Evolutionary conservation across 305 asterid genomes (phyloP).

Genomic region (Fraxinus dipetala): DNA sequence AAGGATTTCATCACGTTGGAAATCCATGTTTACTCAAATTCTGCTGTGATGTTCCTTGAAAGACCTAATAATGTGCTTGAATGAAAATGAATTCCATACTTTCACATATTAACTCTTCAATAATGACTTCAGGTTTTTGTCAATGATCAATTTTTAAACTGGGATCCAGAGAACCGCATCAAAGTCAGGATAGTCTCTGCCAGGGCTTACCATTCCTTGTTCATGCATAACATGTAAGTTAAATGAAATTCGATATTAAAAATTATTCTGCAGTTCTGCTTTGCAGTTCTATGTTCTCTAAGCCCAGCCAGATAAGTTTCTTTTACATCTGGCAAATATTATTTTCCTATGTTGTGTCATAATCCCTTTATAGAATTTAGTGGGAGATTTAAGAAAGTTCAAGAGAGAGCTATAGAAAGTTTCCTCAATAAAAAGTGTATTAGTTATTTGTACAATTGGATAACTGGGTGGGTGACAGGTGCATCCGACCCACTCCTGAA

Average conservation of each 20-base stretch:
- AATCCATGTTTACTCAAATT: not conserved
- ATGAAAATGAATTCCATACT: not conserved
- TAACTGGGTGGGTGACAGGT: constrained; percentile 90
- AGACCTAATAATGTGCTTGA: not conserved
- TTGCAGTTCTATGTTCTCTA: constrained; percentile 39
- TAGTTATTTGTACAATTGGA: constrained; percentile 38
- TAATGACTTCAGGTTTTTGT: constrained; percentile 69
- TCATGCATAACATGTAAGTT: constrained; percentile 98
- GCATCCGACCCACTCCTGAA: constrained; percentile 98
- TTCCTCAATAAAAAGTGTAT: constrained; percentile 10
- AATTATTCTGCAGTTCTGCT: constrained; percentile 21
- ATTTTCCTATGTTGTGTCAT: constrained; percentile 3
- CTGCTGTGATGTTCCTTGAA: not conserved
- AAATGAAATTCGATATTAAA: not conserved
- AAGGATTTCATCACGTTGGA: not conserved
- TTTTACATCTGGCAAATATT: constrained; percentile 9
- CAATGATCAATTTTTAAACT: constrained; percentile 93
- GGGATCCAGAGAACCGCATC: constrained; percentile 93
- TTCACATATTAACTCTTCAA: not conserved
- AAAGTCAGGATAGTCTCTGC: constrained; percentile 98
- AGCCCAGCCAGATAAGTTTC: constrained; percentile 45
- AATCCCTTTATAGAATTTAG: constrained; percentile 8
- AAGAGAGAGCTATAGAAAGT: constrained; percentile 27
- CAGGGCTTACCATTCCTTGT: constrained; percentile 96
- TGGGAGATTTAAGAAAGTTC: constrained; percentile 20